These are phyloP conservation scores for sunflower (Helianthus annuus) DNA, from an alignment of 129 eudicot genomes.

Conservation along the genomic window HanXRQr2.0-SUNRISE NC_035445.2:143989777-143990276, in stretches of 20 bases:
- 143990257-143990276: too few species aligned
- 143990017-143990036: not conserved
- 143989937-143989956: not conserved
- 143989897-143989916: not conserved
- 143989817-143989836: slow-evolving; percentile 77
- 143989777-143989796: slow-evolving; percentile 69
- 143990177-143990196: not conserved
- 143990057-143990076: not conserved
- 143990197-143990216: not conserved
- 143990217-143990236: not conserved
- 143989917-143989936: not conserved
- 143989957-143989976: not conserved
- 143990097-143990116: not conserved
- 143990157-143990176: not conserved
- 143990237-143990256: too few species aligned
- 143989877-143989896: not conserved
- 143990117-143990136: not conserved
- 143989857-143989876: not conserved
- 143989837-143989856: slow-evolving; percentile 18
- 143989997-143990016: not conserved
- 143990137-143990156: not conserved
- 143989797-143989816: slow-evolving; percentile 84
- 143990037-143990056: not conserved
- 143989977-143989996: not conserved
- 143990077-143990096: not conserved